Base-by-base conservation (phyloP, 1,139 yeast species). In the Yarrowia galli region DNA sequence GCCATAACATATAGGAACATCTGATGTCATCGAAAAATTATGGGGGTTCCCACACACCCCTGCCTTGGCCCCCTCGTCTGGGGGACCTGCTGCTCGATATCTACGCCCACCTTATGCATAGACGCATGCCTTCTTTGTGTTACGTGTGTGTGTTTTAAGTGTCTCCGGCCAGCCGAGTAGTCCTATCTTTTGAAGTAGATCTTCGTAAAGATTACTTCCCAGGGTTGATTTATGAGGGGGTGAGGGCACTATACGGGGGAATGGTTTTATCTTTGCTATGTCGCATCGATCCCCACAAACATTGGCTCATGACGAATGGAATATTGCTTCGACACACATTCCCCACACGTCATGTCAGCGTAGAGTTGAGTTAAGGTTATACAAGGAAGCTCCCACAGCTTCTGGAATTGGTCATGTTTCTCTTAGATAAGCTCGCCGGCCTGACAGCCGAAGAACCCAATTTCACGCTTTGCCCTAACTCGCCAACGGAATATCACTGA, bases 101-200 rank as follows among this genome's bases (percentile, higher is more conserved):
- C 40, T 32, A 8, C 25, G 54, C 54, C 58, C 58, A 51, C 58
- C 43, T 35, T 51, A 35, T 51, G 58, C 58, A 51, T 15, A 4
- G 58, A 51, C 43, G 58, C 58, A 51, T 32, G 25, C 10, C 25
- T 20, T 15, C 56, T 49, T 49, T 49, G 56, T 49, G 56, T 28
- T 28, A 10, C 7, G 20, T 32, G 36, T 32, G 35, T 13, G 35
- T n/a, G 40, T 49, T 46, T 32, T 32, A 15, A 16, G 58, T 35
- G 32, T 35, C 20, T 49, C 58, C 58, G 58, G 58, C 58, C 42
- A 51, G 43, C 58, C 58, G 58, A 51, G 15, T 13, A 51, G 58
- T 51, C 58, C 58, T 36, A 51, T 51, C 58, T 51, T 51, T 51
- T 35, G 20, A 8, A 51, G 42, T 51, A 42, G 58, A 16, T 51